These are phyloP conservation scores for Coemansia aciculifera DNA, from an alignment of 192 early-diverging fungal genomes.

Conservation along the genomic window DNA sequence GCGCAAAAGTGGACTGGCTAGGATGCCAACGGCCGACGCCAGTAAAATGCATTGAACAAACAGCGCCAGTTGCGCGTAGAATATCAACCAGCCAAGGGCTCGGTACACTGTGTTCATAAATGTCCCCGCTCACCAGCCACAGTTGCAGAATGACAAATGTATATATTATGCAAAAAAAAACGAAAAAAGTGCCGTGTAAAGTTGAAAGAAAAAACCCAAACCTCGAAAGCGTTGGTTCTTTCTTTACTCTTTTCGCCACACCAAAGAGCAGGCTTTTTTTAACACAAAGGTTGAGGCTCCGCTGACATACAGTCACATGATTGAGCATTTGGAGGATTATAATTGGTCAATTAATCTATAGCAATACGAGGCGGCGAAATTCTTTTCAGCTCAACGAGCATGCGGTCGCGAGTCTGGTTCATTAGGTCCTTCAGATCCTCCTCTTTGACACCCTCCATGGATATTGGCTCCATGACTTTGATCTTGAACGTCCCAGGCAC, in stretches of 20 bases:
- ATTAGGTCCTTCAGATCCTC: slow-evolving; percentile 49
- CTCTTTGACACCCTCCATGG: slow-evolving; percentile 39
- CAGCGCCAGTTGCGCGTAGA: slow-evolving; percentile 41
- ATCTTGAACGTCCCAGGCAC: slow-evolving; percentile 41
- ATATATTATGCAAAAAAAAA: neutral
- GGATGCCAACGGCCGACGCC: slow-evolving; percentile 35
- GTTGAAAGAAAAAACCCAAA: neutral
- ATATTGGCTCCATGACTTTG: slow-evolving; percentile 49
- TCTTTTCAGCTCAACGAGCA: slow-evolving; percentile 41
- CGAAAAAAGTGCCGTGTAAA: neutral
- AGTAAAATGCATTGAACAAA: slow-evolving; percentile 36
- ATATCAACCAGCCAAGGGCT: slow-evolving; percentile 20
- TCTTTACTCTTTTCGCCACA: neutral
- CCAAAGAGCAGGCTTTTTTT: neutral
- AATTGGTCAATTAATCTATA: slow-evolving; percentile 2
- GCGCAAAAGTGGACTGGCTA: slow-evolving; percentile 30
- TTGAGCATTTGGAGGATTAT: neutral
- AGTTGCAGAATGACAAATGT: neutral
- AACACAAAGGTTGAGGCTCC: neutral
- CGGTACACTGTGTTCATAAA: slow-evolving; percentile 12
- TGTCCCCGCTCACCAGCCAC: slow-evolving; percentile 16
- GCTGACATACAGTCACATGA: neutral
- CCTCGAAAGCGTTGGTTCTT: neutral
- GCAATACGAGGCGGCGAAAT: slow-evolving; percentile 43
- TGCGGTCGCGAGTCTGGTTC: slow-evolving; percentile 47